Evolutionary conservation across 441 rosid genomes (phyloP), one percentile per base, ranked within the genome.

Genomic region (Viola pubescens): DNA sequence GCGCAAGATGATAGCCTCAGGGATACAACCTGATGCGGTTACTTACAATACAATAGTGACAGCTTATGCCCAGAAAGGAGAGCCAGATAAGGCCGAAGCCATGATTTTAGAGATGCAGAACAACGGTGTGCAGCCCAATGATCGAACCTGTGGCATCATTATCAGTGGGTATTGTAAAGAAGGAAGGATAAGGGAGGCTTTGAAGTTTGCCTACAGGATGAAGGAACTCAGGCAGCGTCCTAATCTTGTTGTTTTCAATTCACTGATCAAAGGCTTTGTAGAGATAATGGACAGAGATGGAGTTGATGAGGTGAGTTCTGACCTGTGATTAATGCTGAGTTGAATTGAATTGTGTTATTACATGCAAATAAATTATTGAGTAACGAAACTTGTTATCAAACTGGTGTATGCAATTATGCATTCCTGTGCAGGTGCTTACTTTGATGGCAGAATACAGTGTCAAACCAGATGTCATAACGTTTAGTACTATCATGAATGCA

Each of bases 401-500:
- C 34, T 26, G 34, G 1, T 26, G 1, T 26, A 1, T 34, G 7
- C 4, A n/a, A 8, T 13, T 45, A 44, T 59, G 47, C 37, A 52
- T 52, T 41, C 48, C 71, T 44, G 34, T 8, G 34, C 78, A 88
- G 95, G 86, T 83, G 47, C 75, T 89, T 62, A 71, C 83, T 42
- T 54, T 86, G 71, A 86, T 87, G 97, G 94, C 82, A 81, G 89
- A 83, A 50, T 79, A 71, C 12, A 92, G 85, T 39, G 81, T 86
- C 48, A 87, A 83, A 66, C 96, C 97, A 16, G 97, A 89, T 61
- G 96, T 89, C 34, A 63, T 89, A 54, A 92, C 97, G 41, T 92
- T 87, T 69, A 92, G 98, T 81, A 89, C 97, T 0, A 80, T 92
- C 76, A 89, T 92, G 96, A 82, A 92, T 62, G 91, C 88, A 0